Conservation (phyloP, 2,329 filamentous ascomycete genomes). For the Pseudocercospora pini-densiflorae region DNA sequence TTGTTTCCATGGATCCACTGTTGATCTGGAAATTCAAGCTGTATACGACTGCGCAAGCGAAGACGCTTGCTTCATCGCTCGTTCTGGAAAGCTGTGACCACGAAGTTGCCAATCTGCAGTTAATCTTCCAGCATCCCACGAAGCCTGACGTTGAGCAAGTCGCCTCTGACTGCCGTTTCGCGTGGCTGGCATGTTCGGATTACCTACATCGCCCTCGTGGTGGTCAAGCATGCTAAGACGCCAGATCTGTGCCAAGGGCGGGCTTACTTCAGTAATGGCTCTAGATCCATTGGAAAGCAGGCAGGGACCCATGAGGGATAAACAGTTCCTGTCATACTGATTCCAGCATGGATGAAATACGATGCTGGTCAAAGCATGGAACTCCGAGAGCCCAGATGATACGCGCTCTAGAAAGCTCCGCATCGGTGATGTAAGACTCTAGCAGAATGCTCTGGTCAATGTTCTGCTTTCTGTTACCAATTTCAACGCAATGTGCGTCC, state of each 20-base stretch:
- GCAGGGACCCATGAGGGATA: neutral
- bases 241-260: slow-evolving; percentile 15
- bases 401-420: too few relatives aligned
- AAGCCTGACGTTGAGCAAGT: neutral
- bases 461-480: neutral
- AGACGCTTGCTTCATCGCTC: neutral
- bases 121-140: neutral
- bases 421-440: neutral
- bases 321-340: neutral
- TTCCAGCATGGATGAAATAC: neutral
- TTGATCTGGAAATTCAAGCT: neutral
- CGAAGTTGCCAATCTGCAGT: neutral
- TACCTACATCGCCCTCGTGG: slow-evolving; percentile 9
- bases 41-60: neutral
- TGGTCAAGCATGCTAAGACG: slow-evolving; percentile 22
- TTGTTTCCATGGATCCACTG: neutral
- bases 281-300: neutral
- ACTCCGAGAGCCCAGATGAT: too few relatives aligned
- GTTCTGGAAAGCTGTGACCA: neutral
- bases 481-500: neutral
- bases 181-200: neutral
- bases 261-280: slow-evolving; percentile 13
- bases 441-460: neutral
- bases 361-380: too few relatives aligned
- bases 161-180: neutral